A percentile compares a stretch with the other conserved stretches of the same genome.
These are phyloP conservation scores for Kwoniella europaea DNA, from an alignment of 768 basidiomycete species.

Conservation along the genomic window DNA sequence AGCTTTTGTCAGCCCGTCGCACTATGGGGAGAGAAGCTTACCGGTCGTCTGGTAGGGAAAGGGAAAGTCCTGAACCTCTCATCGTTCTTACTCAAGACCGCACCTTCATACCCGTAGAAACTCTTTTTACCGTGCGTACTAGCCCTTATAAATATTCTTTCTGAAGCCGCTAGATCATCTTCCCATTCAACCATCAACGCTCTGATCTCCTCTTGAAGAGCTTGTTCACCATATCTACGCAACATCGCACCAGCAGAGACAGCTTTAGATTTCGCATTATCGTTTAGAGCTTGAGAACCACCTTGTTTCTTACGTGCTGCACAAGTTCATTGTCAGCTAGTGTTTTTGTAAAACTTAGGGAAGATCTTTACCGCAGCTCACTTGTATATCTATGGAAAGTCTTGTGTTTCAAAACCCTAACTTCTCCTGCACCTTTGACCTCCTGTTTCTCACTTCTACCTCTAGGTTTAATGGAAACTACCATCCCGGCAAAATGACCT, in stretches of 20 bases:
- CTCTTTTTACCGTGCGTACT: constrained; percentile 83
- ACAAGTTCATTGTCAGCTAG: too few species aligned
- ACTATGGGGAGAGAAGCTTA: constrained; percentile 60
- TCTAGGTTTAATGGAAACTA: constrained; percentile 63
- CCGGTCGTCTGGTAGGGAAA: constrained; percentile 93
- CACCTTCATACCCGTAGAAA: constrained; percentile 86
- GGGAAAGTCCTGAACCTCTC: constrained; percentile 85
- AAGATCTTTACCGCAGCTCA: constrained; percentile 60
- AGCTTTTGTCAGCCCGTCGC: neutral
- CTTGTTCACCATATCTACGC: constrained; percentile 92
- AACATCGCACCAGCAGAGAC: constrained; percentile 92
- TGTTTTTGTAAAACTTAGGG: too few species aligned
- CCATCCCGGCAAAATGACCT: constrained; percentile 94
- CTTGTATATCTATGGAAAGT: constrained; percentile 99
- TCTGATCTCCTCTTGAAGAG: constrained; percentile 92
- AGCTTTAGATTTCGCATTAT: constrained; percentile 89
- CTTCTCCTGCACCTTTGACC: constrained; percentile 64
- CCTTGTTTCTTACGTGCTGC: constrained; percentile 96
- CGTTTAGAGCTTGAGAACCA: constrained; percentile 88
- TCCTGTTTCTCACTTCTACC: constrained; percentile 73
- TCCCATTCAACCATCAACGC: constrained; percentile 80
- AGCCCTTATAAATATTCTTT: constrained; percentile 89
- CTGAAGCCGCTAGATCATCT: constrained; percentile 82
- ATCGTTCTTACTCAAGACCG: constrained; percentile 75
- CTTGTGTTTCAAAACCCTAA: constrained; percentile 76